Evolutionary conservation across 2,329 filamentous ascomycete species (phyloP).

Genomic region (Bipolaris oryzae): DNA sequence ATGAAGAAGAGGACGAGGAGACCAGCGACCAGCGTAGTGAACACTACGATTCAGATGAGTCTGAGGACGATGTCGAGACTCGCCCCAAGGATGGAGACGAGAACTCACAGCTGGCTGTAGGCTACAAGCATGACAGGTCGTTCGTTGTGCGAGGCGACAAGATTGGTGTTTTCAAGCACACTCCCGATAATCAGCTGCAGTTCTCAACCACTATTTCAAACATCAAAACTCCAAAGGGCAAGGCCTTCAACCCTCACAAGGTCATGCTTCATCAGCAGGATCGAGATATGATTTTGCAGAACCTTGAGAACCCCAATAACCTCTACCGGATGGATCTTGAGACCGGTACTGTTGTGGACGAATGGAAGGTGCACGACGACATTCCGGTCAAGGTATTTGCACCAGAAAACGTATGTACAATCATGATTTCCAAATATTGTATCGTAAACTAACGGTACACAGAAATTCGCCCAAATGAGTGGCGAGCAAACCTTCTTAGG

Average conservation of each 20-base stretch:
- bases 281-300: slow-evolving; percentile 86
- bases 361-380: slow-evolving; percentile 98
- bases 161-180: slow-evolving; percentile 99
- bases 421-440: background rate
- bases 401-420: slow-evolving; percentile 72
- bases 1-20: slow-evolving; percentile 66
- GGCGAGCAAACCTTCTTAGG: slow-evolving; percentile 94
- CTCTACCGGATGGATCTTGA: slow-evolving; percentile 98
- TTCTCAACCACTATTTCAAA: slow-evolving; percentile 98
- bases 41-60: slow-evolving; percentile 76
- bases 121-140: slow-evolving; percentile 94
- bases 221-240: slow-evolving; percentile 83
- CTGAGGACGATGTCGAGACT: slow-evolving; percentile 75
- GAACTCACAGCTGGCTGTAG: slow-evolving; percentile 93
- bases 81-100: slow-evolving; percentile 77
- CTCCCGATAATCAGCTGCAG: slow-evolving; percentile 86
- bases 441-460: slow-evolving; percentile 30
- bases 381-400: slow-evolving; percentile 91
- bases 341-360: slow-evolving; percentile 96
- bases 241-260: slow-evolving; percentile 89
- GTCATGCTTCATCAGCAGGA: slow-evolving; percentile 95
- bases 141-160: slow-evolving; percentile 97
- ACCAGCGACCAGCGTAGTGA: slow-evolving; percentile 73
- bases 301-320: slow-evolving; percentile 80
- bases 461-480: slow-evolving; percentile 98